phyloP scores from a whole-genome alignment of 1,284 basidiomycete genomes.

The Ustilago shanxiensis region DNA sequence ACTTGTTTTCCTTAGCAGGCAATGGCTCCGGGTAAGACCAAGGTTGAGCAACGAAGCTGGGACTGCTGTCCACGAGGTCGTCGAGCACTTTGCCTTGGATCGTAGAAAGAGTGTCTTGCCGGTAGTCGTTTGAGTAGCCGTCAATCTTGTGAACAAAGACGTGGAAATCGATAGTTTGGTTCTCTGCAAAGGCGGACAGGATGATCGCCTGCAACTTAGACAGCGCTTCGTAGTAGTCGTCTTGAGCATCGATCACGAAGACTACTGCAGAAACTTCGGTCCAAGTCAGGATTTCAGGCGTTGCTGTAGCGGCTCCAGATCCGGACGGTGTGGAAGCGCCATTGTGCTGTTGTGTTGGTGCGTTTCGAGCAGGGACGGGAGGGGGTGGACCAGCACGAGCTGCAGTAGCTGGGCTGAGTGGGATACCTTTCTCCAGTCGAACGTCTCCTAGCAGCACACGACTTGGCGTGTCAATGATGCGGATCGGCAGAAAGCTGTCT shows the following conservation, averaged over 20 bases:
- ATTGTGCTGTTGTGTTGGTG: conserved; percentile 12
- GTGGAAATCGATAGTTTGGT: conserved; percentile 85
- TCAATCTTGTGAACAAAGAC: conserved; percentile 98
- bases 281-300: conserved; percentile 50
- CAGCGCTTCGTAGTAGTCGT: conserved; percentile 77
- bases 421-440: conserved; percentile 44
- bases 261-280: conserved; percentile 74
- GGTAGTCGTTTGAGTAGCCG: conserved; percentile 89
- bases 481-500: conserved; percentile 89
- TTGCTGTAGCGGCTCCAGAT: not conserved
- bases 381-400: conserved; percentile 36
- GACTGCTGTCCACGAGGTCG: conserved; percentile 60
- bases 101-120: conserved; percentile 73
- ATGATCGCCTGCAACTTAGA: conserved; percentile 75
- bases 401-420: conserved; percentile 19
- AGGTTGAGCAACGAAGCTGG: conserved; percentile 50
- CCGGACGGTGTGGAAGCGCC: not conserved
- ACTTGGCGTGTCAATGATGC: conserved; percentile 95
- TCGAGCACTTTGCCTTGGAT: conserved; percentile 65
- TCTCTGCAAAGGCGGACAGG: conserved; percentile 75
- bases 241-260: conserved; percentile 96
- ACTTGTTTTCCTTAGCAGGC: conserved; percentile 25
- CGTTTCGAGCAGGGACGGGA: conserved; percentile 36
- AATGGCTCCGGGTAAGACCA: conserved; percentile 49
- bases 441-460: conserved; percentile 73